Conservation (phyloP, 371 early-diverging fungal species). For the Mortierella sp. region DNA sequence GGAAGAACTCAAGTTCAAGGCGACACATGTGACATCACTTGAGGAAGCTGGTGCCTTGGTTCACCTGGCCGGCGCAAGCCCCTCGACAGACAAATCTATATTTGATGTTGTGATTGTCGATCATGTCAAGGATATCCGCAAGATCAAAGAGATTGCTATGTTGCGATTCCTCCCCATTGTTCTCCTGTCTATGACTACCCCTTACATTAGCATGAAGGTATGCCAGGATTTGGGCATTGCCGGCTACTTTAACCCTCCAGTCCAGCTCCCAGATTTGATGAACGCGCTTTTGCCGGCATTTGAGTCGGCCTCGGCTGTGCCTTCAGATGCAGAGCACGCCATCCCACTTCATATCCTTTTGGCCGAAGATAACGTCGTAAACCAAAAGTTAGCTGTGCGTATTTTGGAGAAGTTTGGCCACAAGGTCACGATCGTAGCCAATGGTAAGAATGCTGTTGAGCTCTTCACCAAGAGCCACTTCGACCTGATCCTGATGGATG, state of each 20-base stretch:
- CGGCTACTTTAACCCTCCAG: conserved; percentile 72
- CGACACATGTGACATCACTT: conserved; percentile 55
- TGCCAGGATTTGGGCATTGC: conserved; percentile 75
- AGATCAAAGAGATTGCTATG: conserved; percentile 62
- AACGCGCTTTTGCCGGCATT: conserved; percentile 76
- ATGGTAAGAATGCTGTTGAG: conserved; percentile 82
- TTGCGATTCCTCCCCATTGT: conserved; percentile 76
- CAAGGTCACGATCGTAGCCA: conserved; percentile 75
- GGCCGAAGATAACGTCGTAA: conserved; percentile 87
- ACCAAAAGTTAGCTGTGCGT: conserved; percentile 82
- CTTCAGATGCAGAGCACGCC: conserved; percentile 62
- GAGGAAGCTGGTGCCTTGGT: conserved; percentile 56
- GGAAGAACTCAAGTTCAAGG: conserved; percentile 60
- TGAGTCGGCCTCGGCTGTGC: conserved; percentile 72
- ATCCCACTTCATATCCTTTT: conserved; percentile 77
- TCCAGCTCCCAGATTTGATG: conserved; percentile 68
- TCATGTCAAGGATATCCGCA: conserved; percentile 63
- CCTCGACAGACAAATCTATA: conserved; percentile 40
- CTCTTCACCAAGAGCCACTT: conserved; percentile 68
- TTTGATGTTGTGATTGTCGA: conserved; percentile 72
- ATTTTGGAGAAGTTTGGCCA: conserved; percentile 83
- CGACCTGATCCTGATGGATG: conserved; percentile 86
- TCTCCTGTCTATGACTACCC: conserved; percentile 60
- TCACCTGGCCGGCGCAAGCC: not conserved
- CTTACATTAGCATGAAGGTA: conserved; percentile 67